A percentile compares a stretch with the other conserved stretches of the same genome.
phyloP scores from a whole-genome alignment of 805 yeast species.

The Kazachstania psychrophila region DNA sequence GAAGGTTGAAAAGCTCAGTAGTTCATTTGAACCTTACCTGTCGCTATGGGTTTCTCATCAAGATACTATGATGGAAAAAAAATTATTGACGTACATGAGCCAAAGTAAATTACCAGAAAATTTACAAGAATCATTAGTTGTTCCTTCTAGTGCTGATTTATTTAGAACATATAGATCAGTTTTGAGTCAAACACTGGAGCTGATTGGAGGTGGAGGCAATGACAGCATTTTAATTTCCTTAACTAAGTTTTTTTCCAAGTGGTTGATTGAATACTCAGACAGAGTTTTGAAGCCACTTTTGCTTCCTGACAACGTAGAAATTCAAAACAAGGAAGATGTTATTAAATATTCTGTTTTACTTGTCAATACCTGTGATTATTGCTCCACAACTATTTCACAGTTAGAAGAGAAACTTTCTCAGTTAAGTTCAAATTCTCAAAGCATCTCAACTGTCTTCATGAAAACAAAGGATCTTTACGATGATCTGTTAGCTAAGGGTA shows the following conservation, averaged over 20 bases:
- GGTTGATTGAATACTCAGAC: constrained; percentile 50
- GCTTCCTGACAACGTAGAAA: constrained; percentile 34
- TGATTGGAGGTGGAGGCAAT: constrained; percentile 30
- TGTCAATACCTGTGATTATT: constrained; percentile 83
- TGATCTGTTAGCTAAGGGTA: constrained; percentile 48
- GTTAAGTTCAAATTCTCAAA: constrained; percentile 34
- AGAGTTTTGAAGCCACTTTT: constrained; percentile 42
- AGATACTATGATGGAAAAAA: constrained; percentile 50
- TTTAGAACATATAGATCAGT: constrained; percentile 69
- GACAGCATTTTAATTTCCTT: constrained; percentile 32
- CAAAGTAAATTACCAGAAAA: constrained; percentile 45
- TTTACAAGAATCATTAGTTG: constrained; percentile 51
- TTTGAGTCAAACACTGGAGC: constrained; percentile 56
- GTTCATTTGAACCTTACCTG: constrained; percentile 77
- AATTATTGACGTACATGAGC: constrained; percentile 55
- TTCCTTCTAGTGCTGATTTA: constrained; percentile 80
- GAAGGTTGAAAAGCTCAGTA: constrained; percentile 41
- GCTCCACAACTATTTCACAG: constrained; percentile 69
- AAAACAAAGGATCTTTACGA: constrained; percentile 47
- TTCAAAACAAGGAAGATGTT: constrained; percentile 45
- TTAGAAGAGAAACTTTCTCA: constrained; percentile 51
- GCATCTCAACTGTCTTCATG: constrained; percentile 43
- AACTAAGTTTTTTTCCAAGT: constrained; percentile 52
- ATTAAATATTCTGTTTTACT: constrained; percentile 59
- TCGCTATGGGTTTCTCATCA: constrained; percentile 83